Conservation (phyloP, 257 asterid genomes). For the Lavandula angustifolia region DNA sequence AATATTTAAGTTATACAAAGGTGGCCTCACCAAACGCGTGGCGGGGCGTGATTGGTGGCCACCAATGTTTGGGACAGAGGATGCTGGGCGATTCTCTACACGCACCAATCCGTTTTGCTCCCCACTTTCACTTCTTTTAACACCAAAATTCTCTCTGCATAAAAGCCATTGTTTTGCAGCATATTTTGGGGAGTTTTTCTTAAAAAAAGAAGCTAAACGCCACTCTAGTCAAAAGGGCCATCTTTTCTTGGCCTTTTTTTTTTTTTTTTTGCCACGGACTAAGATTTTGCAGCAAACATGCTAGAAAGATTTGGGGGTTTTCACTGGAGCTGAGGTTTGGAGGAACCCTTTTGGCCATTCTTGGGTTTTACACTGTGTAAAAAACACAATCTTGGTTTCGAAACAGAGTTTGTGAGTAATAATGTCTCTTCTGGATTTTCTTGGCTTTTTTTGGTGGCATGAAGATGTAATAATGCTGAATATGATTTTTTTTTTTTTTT, state of each 20-base stretch:
- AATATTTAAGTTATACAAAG: too few species aligned
- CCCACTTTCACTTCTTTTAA: constrained; percentile 44
- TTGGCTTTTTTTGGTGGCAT: constrained; percentile 3
- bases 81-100: too few species aligned
- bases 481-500: constrained; percentile 23
- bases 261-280: constrained; percentile 36
- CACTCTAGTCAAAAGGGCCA: constrained; percentile 49
- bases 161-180: constrained; percentile 50
- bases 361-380: constrained; percentile 35
- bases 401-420: constrained; percentile 44
- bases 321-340: constrained; percentile 42
- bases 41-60: too few species aligned
- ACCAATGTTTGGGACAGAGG: too few species aligned
- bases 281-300: constrained; percentile 37
- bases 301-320: constrained; percentile 38
- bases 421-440: constrained; percentile 29
- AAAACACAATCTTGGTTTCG: constrained; percentile 53
- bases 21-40: too few species aligned
- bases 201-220: constrained; percentile 27
- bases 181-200: constrained; percentile 38
- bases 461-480: constrained; percentile 18
- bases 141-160: constrained; percentile 43
- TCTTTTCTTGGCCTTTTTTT: constrained; percentile 39
- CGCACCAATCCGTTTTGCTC: too few species aligned
- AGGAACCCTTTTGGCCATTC: constrained; percentile 42